These are phyloP conservation scores for Lyophyllum decastes DNA, from an alignment of 768 basidiomycete genomes.

Conservation along the genomic window DNA sequence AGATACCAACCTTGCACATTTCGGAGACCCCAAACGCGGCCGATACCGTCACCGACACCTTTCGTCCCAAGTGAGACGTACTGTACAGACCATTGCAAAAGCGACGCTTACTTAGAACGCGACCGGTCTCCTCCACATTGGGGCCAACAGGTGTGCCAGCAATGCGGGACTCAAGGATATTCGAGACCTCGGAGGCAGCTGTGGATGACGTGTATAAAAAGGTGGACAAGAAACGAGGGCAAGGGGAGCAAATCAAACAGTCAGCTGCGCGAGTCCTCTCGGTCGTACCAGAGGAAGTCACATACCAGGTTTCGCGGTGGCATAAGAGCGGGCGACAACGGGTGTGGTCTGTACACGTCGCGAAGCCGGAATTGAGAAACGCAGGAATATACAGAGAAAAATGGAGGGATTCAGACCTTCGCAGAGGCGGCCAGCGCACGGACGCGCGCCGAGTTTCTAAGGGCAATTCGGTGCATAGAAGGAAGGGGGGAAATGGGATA, in stretches of 20 bases:
- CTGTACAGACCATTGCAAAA: not conserved
- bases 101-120: slow-evolving; percentile 84
- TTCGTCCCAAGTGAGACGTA: slow-evolving; percentile 23
- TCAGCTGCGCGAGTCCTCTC: slow-evolving; percentile 17
- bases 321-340: slow-evolving; percentile 80
- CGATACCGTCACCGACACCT: slow-evolving; percentile 99
- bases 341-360: slow-evolving; percentile 42
- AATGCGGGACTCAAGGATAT: slow-evolving; percentile 98
- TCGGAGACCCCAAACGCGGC: slow-evolving; percentile 97
- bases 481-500: slow-evolving; percentile 46
- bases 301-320: slow-evolving; percentile 97
- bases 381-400: slow-evolving; percentile 24
- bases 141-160: slow-evolving; percentile 87
- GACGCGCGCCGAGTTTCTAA: slow-evolving; percentile 82
- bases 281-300: slow-evolving; percentile 14
- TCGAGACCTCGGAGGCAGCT: slow-evolving; percentile 99
- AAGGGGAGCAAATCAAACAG: slow-evolving; percentile 23
- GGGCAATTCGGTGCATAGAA: slow-evolving; percentile 84
- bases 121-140: slow-evolving; percentile 99
- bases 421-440: slow-evolving; percentile 67
- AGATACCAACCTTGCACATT: slow-evolving; percentile 88
- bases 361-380: slow-evolving; percentile 19
- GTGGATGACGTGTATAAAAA: slow-evolving; percentile 37
- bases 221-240: slow-evolving; percentile 12
- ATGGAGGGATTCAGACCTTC: slow-evolving; percentile 47